Evolutionary conservation across 2,329 filamentous ascomycete genomes (phyloP).

Genomic region (Fusarium sp.): DNA sequence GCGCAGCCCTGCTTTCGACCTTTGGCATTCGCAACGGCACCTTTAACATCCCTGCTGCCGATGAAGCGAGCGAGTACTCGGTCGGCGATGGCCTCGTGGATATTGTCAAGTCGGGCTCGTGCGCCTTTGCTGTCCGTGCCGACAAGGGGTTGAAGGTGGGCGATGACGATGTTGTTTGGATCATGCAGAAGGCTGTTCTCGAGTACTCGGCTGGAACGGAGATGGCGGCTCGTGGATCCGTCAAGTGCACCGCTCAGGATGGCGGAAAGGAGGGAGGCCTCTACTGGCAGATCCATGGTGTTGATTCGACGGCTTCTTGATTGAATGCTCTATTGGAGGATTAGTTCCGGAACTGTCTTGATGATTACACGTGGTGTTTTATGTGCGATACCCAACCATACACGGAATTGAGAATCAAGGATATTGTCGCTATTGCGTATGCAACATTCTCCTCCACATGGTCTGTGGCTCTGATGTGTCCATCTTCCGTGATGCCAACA

Average conservation of each 20-base stretch:
- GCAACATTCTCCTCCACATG: neutral
- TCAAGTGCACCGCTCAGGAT: slow-evolving; percentile 20
- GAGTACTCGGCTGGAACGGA: slow-evolving; percentile 29
- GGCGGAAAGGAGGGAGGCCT: slow-evolving; percentile 21
- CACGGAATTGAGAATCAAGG: slow-evolving; percentile 13
- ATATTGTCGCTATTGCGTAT: slow-evolving; percentile 11
- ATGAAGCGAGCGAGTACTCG: slow-evolving; percentile 24
- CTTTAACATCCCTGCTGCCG: slow-evolving; percentile 38
- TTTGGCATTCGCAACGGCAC: slow-evolving; percentile 46
- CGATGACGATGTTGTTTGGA: slow-evolving; percentile 29
- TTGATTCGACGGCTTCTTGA: slow-evolving; percentile 3
- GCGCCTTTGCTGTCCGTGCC: slow-evolving; percentile 43
- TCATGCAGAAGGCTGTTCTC: slow-evolving; percentile 26
- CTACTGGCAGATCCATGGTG: slow-evolving; percentile 34
- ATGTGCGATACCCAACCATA: slow-evolving; percentile 31
- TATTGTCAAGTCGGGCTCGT: slow-evolving; percentile 41
- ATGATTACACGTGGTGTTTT: slow-evolving; percentile 25
- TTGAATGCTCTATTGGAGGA: neutral
- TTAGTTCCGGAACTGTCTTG: slow-evolving; percentile 17
- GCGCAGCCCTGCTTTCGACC: slow-evolving; percentile 45
- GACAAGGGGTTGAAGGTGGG: slow-evolving; percentile 21
- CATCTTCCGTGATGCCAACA: neutral
- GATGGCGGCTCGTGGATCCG: slow-evolving; percentile 27
- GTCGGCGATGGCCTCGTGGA: slow-evolving; percentile 31
- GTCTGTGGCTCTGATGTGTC: neutral